These are phyloP conservation scores for Stromatinia cepivora DNA, from an alignment of 2,329 filamentous ascomycete species.

Conservation along the genomic window DNA sequence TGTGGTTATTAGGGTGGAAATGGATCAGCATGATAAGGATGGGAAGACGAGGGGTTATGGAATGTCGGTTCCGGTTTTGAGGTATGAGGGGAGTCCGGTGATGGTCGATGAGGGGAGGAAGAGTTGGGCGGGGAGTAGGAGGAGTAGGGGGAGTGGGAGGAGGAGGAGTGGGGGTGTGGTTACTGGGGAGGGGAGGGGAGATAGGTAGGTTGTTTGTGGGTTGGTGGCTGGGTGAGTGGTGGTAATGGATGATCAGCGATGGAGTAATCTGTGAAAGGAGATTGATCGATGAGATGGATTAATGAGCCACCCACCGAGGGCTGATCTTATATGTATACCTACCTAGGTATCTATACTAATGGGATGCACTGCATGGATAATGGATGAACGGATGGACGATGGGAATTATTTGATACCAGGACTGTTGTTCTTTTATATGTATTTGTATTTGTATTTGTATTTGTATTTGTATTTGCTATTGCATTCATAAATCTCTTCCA, in stretches of 20 bases:
- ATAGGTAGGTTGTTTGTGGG: background rate
- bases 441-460: background rate
- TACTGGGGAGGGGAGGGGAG: background rate
- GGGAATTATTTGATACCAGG: slow-evolving; percentile 1
- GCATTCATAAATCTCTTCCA: background rate
- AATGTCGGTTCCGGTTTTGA: slow-evolving; percentile 68
- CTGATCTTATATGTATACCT: background rate
- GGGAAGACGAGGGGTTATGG: slow-evolving; percentile 83
- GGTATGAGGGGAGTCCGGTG: slow-evolving; percentile 24
- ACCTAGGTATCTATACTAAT: background rate
- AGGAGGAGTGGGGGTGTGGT: background rate
- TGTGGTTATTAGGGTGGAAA: slow-evolving; percentile 82
- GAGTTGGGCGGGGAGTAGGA: background rate
- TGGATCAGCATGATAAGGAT: slow-evolving; percentile 76
- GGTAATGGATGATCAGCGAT: no score
- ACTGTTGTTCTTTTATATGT: background rate
- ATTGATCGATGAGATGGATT: background rate
- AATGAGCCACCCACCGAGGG: background rate
- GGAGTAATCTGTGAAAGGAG: background rate
- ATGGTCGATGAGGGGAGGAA: background rate
- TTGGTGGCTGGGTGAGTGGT: background rate
- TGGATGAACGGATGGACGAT: background rate
- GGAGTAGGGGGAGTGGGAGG: slow-evolving; percentile 4
- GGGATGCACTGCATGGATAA: background rate
- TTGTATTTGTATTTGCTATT: background rate